Base-by-base conservation (phyloP, 2,329 filamentous ascomycete genomes). In the Tolypocladium guangdongense region DNA sequence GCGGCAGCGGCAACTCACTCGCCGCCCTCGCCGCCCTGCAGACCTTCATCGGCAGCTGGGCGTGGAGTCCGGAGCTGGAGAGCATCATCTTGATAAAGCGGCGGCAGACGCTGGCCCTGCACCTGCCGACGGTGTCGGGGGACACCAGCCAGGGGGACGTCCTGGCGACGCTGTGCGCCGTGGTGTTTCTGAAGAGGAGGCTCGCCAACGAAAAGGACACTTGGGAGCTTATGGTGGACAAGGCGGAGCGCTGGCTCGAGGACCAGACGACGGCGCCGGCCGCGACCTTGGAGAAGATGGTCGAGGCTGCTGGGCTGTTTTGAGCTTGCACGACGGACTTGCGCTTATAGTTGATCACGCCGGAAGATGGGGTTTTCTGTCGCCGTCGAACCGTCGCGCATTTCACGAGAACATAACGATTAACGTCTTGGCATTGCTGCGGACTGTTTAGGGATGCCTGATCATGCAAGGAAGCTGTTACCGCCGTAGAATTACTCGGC, bases 191-290 rank as follows among this genome's bases (percentile, higher is more conserved):
- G 56, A 73, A 79, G 60, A 63, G 51, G 41, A 74, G 70, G 52
- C 59, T 80, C 54, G 58, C 37, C 0, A 66, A 57, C 0, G 70
- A 79, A 50, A 68, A 71, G 62, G 83, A 82, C 2, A 73, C 74
- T 7, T 88, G 83, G 83, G 82, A 84, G 56, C 71, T 87, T 71
- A 67, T 87, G 39, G 80, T 77, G 18, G 76, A 78, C 11, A 86
- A 86, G 71, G 82, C 79, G 0, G 71, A 68, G 60, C 61, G 48
- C 0, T 86, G 80, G 78, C 52, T 83, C 36, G 52, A 56, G 39
- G 54, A 54, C 2, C 57, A 57, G 6, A 51, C 61, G 11, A 60
- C 57, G 0, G 54, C 52, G 6, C 45, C 35, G 1, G 43, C 55
- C 24, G 38, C 57, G 18, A 57, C 52, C 5, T 49, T 68, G 47